Conservation (phyloP, 2,329 filamentous ascomycete genomes). For the Pseudofabraea citricarpa region DNA sequence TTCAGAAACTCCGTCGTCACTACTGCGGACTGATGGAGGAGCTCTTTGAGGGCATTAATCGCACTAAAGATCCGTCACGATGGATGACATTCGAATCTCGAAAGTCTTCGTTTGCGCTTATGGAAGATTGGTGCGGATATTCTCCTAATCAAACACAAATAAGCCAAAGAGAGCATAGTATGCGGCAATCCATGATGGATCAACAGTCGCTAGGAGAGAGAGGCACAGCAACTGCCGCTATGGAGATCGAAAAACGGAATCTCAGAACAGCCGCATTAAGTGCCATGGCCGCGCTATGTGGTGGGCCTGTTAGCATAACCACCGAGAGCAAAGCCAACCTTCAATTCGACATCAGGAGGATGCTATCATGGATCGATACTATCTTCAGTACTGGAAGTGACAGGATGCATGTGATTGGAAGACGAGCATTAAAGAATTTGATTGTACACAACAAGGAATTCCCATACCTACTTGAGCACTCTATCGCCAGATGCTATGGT, state of each 20-base stretch:
- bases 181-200: slow-evolving; percentile 79
- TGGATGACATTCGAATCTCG: slow-evolving; percentile 98
- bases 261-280: slow-evolving; percentile 85
- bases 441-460: slow-evolving; percentile 88
- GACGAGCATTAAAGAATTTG: slow-evolving; percentile 81
- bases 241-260: slow-evolving; percentile 96
- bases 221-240: slow-evolving; percentile 76
- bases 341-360: slow-evolving; percentile 86
- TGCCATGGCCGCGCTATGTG: slow-evolving; percentile 92
- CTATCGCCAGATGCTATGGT: slow-evolving; percentile 86
- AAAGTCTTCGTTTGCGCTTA: slow-evolving; percentile 90
- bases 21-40: slow-evolving; percentile 94
- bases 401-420: slow-evolving; percentile 84
- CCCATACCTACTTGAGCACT: slow-evolving; percentile 79
- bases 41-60: slow-evolving; percentile 85
- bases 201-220: slow-evolving; percentile 70
- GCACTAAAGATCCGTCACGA: slow-evolving; percentile 75
- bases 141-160: slow-evolving; percentile 86
- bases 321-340: slow-evolving; percentile 84
- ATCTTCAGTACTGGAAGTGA: slow-evolving; percentile 93
- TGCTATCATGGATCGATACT: slow-evolving; percentile 91
- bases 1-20: slow-evolving; percentile 84
- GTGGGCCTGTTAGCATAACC: slow-evolving; percentile 76
- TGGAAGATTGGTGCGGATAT: slow-evolving; percentile 99
- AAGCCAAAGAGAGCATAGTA: slow-evolving; percentile 75